Conservation (phyloP, 2,329 filamentous ascomycete species). For the Curvularia spicifera region DNA sequence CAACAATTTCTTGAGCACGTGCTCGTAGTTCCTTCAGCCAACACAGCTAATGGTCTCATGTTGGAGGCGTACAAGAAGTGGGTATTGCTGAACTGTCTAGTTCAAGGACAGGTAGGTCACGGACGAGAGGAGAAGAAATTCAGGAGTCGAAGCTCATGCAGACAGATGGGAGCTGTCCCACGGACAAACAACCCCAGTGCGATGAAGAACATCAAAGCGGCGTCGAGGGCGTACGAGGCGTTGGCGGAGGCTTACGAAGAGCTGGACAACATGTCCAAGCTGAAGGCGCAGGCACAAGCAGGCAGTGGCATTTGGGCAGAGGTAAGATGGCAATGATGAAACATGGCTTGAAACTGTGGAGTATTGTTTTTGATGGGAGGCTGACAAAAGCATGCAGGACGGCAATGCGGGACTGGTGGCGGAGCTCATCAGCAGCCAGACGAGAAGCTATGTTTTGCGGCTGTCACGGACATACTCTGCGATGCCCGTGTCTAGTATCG, state of each 20-base stretch:
- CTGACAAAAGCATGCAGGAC: slow-evolving; percentile 58
- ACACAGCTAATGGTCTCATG: slow-evolving; percentile 76
- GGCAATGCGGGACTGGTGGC: slow-evolving; percentile 73
- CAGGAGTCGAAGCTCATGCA: slow-evolving; percentile 7
- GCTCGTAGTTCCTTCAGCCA: slow-evolving; percentile 69
- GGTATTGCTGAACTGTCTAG: slow-evolving; percentile 76
- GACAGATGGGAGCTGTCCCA: slow-evolving; percentile 60
- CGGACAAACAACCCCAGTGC: slow-evolving; percentile 61
- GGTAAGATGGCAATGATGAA: slow-evolving; percentile 46
- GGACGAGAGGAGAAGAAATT: background rate
- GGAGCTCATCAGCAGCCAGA: slow-evolving; percentile 73
- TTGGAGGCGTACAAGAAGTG: slow-evolving; percentile 92
- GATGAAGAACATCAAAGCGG: slow-evolving; percentile 62
- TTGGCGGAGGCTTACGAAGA: slow-evolving; percentile 72
- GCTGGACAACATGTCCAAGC: slow-evolving; percentile 55
- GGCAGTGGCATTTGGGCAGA: slow-evolving; percentile 67
- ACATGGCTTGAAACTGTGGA: slow-evolving; percentile 12
- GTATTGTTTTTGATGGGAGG: slow-evolving; percentile 17
- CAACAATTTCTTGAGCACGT: slow-evolving; percentile 56
- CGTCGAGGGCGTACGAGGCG: slow-evolving; percentile 73
- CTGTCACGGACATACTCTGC: slow-evolving; percentile 75
- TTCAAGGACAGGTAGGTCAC: slow-evolving; percentile 64
- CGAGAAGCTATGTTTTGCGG: slow-evolving; percentile 75
- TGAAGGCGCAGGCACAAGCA: slow-evolving; percentile 69
- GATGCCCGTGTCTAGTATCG: slow-evolving; percentile 62